Conservation (phyloP, 345 rosid species). For the Raphanus sativus region DNA sequence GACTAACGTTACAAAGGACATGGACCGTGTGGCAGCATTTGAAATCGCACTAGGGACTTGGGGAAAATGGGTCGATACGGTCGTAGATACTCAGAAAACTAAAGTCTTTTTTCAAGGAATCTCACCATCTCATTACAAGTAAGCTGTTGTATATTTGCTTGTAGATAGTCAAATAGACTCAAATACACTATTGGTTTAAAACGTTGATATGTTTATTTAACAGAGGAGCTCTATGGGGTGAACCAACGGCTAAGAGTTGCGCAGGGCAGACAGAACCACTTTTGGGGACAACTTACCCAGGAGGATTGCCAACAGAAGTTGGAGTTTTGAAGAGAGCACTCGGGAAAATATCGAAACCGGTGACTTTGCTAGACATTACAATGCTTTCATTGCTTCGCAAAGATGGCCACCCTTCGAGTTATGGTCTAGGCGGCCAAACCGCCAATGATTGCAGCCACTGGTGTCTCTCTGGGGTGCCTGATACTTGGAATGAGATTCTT, state of each 20-base stretch:
- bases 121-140: constrained; percentile 85
- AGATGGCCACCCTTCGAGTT: constrained; percentile 88
- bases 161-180: neutral
- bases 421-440: constrained; percentile 52
- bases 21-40: constrained; percentile 78
- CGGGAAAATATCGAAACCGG: constrained; percentile 45
- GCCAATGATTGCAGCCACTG: constrained; percentile 83
- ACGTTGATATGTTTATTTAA: neutral
- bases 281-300: constrained; percentile 56
- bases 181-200: neutral
- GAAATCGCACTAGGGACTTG: constrained; percentile 70
- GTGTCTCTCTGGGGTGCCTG: constrained; percentile 94
- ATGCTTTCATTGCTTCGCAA: constrained; percentile 71
- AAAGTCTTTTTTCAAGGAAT: constrained; percentile 77
- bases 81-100: constrained; percentile 54
- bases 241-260: constrained; percentile 61
- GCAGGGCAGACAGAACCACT: constrained; percentile 61
- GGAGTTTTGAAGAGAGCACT: constrained; percentile 58
- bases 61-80: constrained; percentile 71
- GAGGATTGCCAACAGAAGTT: constrained; percentile 58
- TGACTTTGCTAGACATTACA: constrained; percentile 69
- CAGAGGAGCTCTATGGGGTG: constrained; percentile 70
- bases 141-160: constrained; percentile 19
- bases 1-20: constrained; percentile 49
- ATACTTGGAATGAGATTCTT: constrained; percentile 86